phyloP scores from a whole-genome alignment of 108 stramenopile genomes.

The Fragilaria crotonensis region DNA sequence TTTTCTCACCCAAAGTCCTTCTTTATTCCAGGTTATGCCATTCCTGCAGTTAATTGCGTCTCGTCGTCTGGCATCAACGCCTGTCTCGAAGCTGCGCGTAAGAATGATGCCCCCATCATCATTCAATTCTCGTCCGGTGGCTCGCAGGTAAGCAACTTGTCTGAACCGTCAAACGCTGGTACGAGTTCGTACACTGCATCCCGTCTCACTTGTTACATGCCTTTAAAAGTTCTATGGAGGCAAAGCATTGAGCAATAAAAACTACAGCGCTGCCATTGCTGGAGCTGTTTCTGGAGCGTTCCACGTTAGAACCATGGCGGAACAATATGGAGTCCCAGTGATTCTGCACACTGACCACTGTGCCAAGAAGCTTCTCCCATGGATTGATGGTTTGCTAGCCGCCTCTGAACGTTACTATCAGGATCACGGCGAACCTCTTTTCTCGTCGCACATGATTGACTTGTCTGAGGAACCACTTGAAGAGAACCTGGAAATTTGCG shows the following conservation, averaged over 20 bases:
- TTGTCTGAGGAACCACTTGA: slow-evolving; percentile 90
- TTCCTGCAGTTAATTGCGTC: slow-evolving; percentile 92
- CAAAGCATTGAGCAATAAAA: slow-evolving; percentile 78
- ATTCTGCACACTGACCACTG: slow-evolving; percentile 95
- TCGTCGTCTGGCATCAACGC: slow-evolving; percentile 86
- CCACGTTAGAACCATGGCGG: slow-evolving; percentile 90
- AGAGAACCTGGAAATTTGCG: slow-evolving; percentile 90
- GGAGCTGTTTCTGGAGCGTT: slow-evolving; percentile 87
- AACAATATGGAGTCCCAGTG: slow-evolving; percentile 91
- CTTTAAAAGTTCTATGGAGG: slow-evolving; percentile 81
- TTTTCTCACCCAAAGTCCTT: background rate
- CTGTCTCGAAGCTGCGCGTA: slow-evolving; percentile 85
- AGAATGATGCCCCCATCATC: slow-evolving; percentile 87
- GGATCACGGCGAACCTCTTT: slow-evolving; percentile 86
- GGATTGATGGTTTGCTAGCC: slow-evolving; percentile 87
- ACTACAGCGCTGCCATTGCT: slow-evolving; percentile 79
- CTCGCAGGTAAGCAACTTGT: slow-evolving; percentile 36
- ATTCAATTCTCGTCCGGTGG: slow-evolving; percentile 88
- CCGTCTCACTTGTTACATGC: background rate
- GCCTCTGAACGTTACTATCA: slow-evolving; percentile 69
- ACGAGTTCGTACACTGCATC: background rate
- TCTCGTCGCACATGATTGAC: slow-evolving; percentile 94
- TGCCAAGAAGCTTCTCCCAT: slow-evolving; percentile 84
- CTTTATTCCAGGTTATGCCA: slow-evolving; percentile 62
- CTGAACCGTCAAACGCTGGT: background rate